Conservation (phyloP, 148 eudicot genomes). For the Camellia lanceoleosa region DNA sequence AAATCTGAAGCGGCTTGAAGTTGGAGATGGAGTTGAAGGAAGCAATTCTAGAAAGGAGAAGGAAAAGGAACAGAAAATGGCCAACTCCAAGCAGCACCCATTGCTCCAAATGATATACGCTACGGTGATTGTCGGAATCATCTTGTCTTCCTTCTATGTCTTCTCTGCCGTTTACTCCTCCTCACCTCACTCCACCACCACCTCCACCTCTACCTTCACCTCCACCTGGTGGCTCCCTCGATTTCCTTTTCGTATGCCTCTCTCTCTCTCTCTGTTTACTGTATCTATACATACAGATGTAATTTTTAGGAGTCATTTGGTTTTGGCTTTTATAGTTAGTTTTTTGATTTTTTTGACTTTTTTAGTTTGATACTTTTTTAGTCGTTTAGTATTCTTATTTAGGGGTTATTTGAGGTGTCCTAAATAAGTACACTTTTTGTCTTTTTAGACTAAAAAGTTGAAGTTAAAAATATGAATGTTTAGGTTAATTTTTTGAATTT, state of each 20-base stretch:
- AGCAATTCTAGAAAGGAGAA: no score
- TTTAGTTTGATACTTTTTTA: no score
- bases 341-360: no score
- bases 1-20: neutral
- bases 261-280: neutral
- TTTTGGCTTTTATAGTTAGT: no score
- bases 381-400: no score
- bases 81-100: conserved; percentile 57
- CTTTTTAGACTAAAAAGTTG: no score
- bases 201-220: conserved; percentile 12
- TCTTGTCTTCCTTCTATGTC: conserved; percentile 65
- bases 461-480: no score
- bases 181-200: conserved; percentile 17
- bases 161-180: conserved; percentile 62
- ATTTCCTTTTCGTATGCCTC: conserved; percentile 20
- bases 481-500: no score
- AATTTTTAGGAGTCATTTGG: no score
- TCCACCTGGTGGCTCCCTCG: conserved; percentile 28
- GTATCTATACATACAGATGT: no score
- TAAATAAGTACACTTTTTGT: no score
- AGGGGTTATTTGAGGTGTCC: no score
- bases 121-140: conserved; percentile 54
- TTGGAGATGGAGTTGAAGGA: neutral
- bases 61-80: conserved; percentile 23
- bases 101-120: conserved; percentile 69